phyloP scores from a whole-genome alignment of 2,329 filamentous ascomycete genomes.

The Arthroderma sp. region DNA sequence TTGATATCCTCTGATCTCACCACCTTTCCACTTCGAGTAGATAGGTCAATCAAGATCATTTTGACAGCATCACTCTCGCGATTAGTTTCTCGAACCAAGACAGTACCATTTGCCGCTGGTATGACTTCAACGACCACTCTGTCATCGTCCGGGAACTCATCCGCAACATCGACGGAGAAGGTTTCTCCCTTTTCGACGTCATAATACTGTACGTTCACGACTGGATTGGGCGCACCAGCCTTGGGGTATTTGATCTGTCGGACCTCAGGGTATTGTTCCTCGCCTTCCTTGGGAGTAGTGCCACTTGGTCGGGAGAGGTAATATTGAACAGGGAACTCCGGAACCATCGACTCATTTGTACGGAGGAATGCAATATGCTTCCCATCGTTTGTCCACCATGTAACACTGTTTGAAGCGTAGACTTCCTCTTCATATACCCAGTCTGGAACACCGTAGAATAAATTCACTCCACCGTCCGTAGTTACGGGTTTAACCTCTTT shows the following conservation, averaged over 20 bases:
- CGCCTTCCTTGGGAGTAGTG: constrained; percentile 49
- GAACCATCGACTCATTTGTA: constrained; percentile 85
- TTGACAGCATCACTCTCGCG: constrained; percentile 85
- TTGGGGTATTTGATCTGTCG: constrained; percentile 95
- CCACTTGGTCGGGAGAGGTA: constrained; percentile 80
- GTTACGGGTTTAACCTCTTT: constrained; percentile 60
- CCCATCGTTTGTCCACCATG: constrained; percentile 91
- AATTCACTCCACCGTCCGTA: constrained; percentile 68
- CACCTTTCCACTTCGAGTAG: constrained; percentile 57
- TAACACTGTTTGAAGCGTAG: constrained; percentile 63
- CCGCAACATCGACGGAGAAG: constrained; percentile 65
- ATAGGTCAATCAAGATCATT: constrained; percentile 72
- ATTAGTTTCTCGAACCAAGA: constrained; percentile 84
- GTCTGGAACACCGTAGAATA: constrained; percentile 93
- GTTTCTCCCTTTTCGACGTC: constrained; percentile 64
- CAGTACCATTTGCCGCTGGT: constrained; percentile 70
- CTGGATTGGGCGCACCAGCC: constrained; percentile 82
- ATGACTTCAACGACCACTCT: constrained; percentile 85
- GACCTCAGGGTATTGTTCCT: constrained; percentile 83
- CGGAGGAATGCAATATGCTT: constrained; percentile 82
- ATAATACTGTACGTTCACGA: constrained; percentile 79
- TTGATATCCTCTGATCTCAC: constrained; percentile 68
- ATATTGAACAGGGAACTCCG: constrained; percentile 86
- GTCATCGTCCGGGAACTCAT: constrained; percentile 66
- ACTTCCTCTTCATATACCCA: constrained; percentile 95